Percentiles rank a stretch among this genome's conserved stretches.
Evolutionary conservation across 2,329 filamentous ascomycete genomes (phyloP).

Genomic region (Tothia fuscella): DNA sequence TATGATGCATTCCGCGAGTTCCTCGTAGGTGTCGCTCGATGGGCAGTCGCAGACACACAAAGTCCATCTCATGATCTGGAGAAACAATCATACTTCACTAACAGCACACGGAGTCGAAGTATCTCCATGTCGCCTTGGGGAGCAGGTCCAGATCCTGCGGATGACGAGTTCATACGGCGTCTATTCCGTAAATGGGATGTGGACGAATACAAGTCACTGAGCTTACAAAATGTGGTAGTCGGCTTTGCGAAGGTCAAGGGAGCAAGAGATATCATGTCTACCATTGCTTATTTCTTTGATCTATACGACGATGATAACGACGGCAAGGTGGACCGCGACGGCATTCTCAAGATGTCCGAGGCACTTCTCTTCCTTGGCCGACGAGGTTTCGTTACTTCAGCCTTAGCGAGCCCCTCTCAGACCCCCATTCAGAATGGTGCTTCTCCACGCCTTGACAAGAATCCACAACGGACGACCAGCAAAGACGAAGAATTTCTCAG

Average conservation of each 20-base stretch:
- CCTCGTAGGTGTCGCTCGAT: slow-evolving; percentile 73
- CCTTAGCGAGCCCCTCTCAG: slow-evolving; percentile 15
- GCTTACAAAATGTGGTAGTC: slow-evolving; percentile 80
- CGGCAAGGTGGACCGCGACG: slow-evolving; percentile 86
- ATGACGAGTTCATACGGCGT: slow-evolving; percentile 87
- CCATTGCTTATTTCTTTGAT: slow-evolving; percentile 95
- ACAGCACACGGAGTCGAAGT: slow-evolving; percentile 27
- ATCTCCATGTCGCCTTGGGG: slow-evolving; percentile 44
- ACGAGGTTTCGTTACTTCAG: slow-evolving; percentile 58
- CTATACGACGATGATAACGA: slow-evolving; percentile 89
- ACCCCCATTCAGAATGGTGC: background rate
- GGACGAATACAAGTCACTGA: slow-evolving; percentile 64
- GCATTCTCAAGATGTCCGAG: slow-evolving; percentile 89
- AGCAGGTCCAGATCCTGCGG: slow-evolving; percentile 57
- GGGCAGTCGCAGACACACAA: slow-evolving; percentile 84
- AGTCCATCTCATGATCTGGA: slow-evolving; percentile 39
- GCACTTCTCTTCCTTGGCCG: slow-evolving; percentile 85
- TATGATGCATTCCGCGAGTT: slow-evolving; percentile 96
- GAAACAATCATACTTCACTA: slow-evolving; percentile 47
- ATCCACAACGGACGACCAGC: slow-evolving; percentile 21
- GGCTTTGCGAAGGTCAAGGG: slow-evolving; percentile 88
- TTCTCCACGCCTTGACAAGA: background rate
- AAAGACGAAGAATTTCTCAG: slow-evolving; percentile 81
- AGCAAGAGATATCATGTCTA: slow-evolving; percentile 90
- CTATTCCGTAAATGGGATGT: slow-evolving; percentile 83